These are phyloP conservation scores for Otatea glauca DNA, from an alignment of 176 grass and related monocot species.

Conservation along the genomic window DNA sequence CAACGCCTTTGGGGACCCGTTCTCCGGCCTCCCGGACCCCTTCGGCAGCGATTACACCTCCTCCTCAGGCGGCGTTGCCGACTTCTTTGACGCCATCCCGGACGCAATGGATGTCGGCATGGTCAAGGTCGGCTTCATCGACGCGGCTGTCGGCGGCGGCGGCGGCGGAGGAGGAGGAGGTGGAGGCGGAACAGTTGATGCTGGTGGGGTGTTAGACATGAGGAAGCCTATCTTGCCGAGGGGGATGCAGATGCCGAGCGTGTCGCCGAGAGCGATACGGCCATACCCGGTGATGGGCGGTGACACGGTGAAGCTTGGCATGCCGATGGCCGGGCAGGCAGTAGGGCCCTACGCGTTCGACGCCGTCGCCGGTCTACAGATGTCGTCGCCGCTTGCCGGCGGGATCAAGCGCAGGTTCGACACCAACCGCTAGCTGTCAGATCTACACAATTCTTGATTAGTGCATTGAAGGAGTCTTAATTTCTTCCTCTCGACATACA, in stretches of 20 bases:
- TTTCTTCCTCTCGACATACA: constrained; percentile 20
- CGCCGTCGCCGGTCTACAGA: constrained; percentile 50
- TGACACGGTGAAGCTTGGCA: constrained; percentile 30
- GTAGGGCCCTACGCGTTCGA: constrained; percentile 46
- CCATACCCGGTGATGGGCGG: constrained; percentile 47
- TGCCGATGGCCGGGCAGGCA: constrained; percentile 44
- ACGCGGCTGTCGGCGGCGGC: background rate
- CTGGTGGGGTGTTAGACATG: constrained; percentile 32
- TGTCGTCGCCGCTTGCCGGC: constrained; percentile 51
- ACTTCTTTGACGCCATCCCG: constrained; percentile 37
- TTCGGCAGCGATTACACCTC: constrained; percentile 47
- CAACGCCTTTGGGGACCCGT: constrained; percentile 59
- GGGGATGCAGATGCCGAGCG: constrained; percentile 34
- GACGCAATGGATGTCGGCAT: constrained; percentile 23
- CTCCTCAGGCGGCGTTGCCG: constrained; percentile 18
- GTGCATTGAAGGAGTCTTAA: background rate
- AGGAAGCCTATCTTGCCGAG: constrained; percentile 31
- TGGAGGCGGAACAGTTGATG: background rate
- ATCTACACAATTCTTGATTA: constrained; percentile 46
- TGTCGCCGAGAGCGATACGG: constrained; percentile 46
- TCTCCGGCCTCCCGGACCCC: constrained; percentile 62
- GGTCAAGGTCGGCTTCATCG: constrained; percentile 37
- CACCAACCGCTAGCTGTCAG: constrained; percentile 32
- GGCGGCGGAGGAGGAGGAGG: background rate
- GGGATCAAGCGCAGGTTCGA: constrained; percentile 84